Percentiles rank a stretch among this genome's conserved stretches.
These are phyloP conservation scores for Hypoxylon sp. DNA, from an alignment of 2,329 filamentous ascomycete genomes.

Conservation along the genomic window DNA sequence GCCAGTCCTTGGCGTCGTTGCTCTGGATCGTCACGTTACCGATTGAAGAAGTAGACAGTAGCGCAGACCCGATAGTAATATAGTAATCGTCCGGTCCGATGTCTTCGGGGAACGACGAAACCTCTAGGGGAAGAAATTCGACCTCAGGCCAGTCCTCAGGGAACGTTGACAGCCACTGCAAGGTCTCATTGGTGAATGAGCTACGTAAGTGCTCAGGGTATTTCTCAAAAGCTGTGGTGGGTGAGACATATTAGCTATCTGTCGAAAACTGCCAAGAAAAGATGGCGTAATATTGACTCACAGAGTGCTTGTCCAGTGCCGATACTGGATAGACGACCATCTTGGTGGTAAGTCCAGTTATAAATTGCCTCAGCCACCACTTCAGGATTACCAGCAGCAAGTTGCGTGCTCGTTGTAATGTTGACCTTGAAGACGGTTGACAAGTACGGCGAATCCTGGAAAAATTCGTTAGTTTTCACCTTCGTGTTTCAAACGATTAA, in stretches of 20 bases:
- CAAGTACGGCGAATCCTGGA: background rate
- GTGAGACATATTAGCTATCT: background rate
- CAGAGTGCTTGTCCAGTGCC: slow-evolving; percentile 3
- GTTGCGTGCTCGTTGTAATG: background rate
- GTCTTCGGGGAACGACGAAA: background rate
- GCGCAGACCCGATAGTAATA: background rate
- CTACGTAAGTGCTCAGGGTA: background rate
- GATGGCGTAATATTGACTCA: background rate
- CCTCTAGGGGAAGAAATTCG: background rate
- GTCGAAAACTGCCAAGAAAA: background rate
- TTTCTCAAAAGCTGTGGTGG: slow-evolving; percentile 5
- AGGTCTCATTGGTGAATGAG: background rate
- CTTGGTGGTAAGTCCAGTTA: slow-evolving; percentile 3
- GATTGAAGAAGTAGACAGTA: background rate
- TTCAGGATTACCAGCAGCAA: slow-evolving; percentile 24
- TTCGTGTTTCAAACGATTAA: slow-evolving; percentile 15
- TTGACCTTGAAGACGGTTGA: slow-evolving; percentile 2
- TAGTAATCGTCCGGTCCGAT: background rate
- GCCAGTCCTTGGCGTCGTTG: background rate
- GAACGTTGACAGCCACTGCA: background rate
- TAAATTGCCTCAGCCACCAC: background rate
- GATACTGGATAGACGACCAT: slow-evolving; percentile 3
- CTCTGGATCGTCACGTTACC: slow-evolving; percentile 1
- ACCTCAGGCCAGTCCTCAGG: slow-evolving; percentile 3
- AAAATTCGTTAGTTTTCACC: slow-evolving; percentile 5